A percentile compares a stretch with the other conserved stretches of the same genome.
These are phyloP conservation scores for Rhododendron henanense DNA, from an alignment of 148 eudicot genomes.

Conservation along the genomic window DNA sequence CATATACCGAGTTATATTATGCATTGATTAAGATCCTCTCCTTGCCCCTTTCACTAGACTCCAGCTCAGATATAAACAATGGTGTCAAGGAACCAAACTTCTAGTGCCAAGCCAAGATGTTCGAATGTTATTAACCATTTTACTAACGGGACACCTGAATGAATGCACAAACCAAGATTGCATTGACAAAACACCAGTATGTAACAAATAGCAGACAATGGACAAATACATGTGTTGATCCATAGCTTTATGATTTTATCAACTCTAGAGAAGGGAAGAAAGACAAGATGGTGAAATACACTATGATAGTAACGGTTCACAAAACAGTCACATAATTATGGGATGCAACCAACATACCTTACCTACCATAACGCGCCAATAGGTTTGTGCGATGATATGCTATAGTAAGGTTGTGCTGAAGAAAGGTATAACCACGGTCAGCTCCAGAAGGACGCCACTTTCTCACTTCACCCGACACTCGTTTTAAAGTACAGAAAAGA, in stretches of 20 bases:
- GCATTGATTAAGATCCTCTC: too few species aligned
- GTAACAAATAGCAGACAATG: not conserved
- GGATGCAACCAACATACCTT: slow-evolving; percentile 35
- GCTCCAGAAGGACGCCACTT: slow-evolving; percentile 99
- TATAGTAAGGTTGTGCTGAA: slow-evolving; percentile 80
- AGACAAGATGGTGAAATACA: not conserved
- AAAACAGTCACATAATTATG: not conserved
- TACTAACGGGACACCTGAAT: too few species aligned
- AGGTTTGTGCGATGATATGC: slow-evolving; percentile 91
- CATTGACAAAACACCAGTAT: not conserved
- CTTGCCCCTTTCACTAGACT: too few species aligned
- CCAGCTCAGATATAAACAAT: too few species aligned
- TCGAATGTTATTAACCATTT: too few species aligned
- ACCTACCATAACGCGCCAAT: slow-evolving; percentile 96
- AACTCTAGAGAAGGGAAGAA: not conserved
- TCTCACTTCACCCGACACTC: slow-evolving; percentile 60
- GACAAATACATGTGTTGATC: not conserved
- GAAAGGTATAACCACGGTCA: slow-evolving; percentile 90
- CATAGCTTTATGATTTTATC: not conserved
- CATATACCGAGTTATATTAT: too few species aligned
- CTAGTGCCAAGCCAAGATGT: not conserved
- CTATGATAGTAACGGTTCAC: not conserved
- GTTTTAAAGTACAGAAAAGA: slow-evolving; percentile 69
- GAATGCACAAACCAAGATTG: not conserved
- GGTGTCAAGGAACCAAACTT: not conserved